Evolutionary conservation across 805 yeast species (phyloP).

Genomic region (Kuraishia hungarica): DNA sequence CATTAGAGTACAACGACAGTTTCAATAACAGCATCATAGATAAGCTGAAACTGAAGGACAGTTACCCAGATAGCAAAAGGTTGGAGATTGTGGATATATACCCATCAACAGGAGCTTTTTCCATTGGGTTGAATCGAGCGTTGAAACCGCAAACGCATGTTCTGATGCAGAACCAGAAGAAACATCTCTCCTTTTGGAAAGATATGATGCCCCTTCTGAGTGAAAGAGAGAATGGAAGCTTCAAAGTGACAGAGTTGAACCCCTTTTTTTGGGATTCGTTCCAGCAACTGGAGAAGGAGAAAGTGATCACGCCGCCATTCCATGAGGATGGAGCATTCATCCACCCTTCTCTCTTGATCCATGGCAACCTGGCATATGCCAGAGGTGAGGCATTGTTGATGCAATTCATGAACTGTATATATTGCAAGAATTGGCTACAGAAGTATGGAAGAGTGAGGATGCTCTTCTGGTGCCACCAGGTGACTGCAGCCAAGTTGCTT

Average conservation of each 20-base stretch:
- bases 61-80: slow-evolving; percentile 24
- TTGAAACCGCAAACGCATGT: slow-evolving; percentile 58
- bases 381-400: slow-evolving; percentile 62
- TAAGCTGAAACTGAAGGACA: slow-evolving; percentile 30
- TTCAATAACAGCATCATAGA: slow-evolving; percentile 26
- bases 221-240: slow-evolving; percentile 12
- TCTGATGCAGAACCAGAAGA: slow-evolving; percentile 44
- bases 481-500: slow-evolving; percentile 53
- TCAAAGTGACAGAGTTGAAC: slow-evolving; percentile 28
- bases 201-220: slow-evolving; percentile 1
- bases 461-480: slow-evolving; percentile 58
- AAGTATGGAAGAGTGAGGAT: slow-evolving; percentile 60
- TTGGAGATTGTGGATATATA: slow-evolving; percentile 52
- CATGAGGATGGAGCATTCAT: slow-evolving; percentile 24
- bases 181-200: slow-evolving; percentile 7
- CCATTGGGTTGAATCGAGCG: slow-evolving; percentile 51
- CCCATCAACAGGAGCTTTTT: slow-evolving; percentile 51
- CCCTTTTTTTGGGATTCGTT: slow-evolving; percentile 69
- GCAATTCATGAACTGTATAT: slow-evolving; percentile 68
- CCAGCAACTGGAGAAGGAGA: slow-evolving; percentile 29
- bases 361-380: slow-evolving; percentile 20
- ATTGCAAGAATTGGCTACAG: slow-evolving; percentile 66
- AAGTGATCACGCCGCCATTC: slow-evolving; percentile 28
- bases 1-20: not conserved
- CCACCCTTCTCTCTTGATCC: slow-evolving; percentile 19